Percentiles rank a stretch among this genome's conserved stretches.
Evolutionary conservation across 805 yeast species (phyloP).

Genomic region (Jamesozyma spencerorum): DNA sequence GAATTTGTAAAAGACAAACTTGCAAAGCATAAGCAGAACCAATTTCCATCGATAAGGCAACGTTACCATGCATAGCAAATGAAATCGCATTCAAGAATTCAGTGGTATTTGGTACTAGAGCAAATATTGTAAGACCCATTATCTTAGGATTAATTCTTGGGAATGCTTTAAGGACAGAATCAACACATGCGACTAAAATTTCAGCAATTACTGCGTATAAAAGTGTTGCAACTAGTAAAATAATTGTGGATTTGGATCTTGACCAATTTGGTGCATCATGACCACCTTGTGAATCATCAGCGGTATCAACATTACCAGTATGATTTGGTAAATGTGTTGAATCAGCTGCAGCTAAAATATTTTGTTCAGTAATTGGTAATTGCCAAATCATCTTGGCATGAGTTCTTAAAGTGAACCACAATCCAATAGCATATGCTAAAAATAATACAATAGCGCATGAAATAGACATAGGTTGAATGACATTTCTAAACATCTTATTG

Average conservation of each 20-base stretch:
- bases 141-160: conserved; percentile 80
- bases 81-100: conserved; percentile 95
- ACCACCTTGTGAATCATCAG: conserved; percentile 36
- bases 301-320: conserved; percentile 7
- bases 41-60: conserved; percentile 93
- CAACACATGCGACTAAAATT: conserved; percentile 85
- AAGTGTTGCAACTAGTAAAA: conserved; percentile 73
- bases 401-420: conserved; percentile 87
- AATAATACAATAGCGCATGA: conserved; percentile 75
- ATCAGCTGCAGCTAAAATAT: neutral
- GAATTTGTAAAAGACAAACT: conserved; percentile 88
- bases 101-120: conserved; percentile 92
- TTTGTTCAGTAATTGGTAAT: conserved; percentile 13
- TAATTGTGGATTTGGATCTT: conserved; percentile 69
- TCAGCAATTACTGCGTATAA: conserved; percentile 91
- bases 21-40: conserved; percentile 96
- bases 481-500: conserved; percentile 53
- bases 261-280: conserved; percentile 99
- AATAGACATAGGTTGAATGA: conserved; percentile 75
- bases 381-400: conserved; percentile 97
- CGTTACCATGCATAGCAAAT: conserved; percentile 92
- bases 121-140: conserved; percentile 88
- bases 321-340: conserved; percentile 1
- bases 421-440: conserved; percentile 76
- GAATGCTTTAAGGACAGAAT: conserved; percentile 64